Conservation (phyloP, 108 stramenopile genomes). For the Stephanodiscus triporus region DNA sequence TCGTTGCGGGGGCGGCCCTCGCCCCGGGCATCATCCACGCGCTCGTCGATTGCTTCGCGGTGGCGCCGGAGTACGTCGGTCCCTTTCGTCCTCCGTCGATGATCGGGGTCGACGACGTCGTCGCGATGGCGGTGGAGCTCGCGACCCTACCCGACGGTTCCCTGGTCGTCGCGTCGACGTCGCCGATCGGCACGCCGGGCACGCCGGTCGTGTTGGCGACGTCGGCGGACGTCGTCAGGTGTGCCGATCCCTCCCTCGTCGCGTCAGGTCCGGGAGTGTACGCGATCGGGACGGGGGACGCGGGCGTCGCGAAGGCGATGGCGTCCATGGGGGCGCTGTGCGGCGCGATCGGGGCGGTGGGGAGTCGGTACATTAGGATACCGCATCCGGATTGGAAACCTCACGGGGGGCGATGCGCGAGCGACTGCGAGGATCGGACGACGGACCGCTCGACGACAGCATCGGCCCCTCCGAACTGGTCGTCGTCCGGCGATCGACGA, state of each 20-base stretch:
- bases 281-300: conserved; percentile 63
- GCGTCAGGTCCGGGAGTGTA: conserved; percentile 59
- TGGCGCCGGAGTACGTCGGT: conserved; percentile 64
- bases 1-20: conserved; percentile 86
- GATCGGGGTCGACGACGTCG: not conserved
- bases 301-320: conserved; percentile 57
- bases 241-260: too few relatives aligned
- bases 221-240: conserved; percentile 38
- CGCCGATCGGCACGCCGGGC: conserved; percentile 46
- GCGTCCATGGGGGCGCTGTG: conserved; percentile 53
- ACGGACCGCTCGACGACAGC: not conserved
- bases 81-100: conserved; percentile 15
- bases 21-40: conserved; percentile 74
- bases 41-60: conserved; percentile 61
- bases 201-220: conserved; percentile 65
- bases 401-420: too few relatives aligned
- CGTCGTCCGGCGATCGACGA: not conserved
- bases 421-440: not conserved
- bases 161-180: conserved; percentile 49
- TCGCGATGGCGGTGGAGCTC: conserved; percentile 30
- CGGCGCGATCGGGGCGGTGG: conserved; percentile 52
- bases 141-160: conserved; percentile 58
- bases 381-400: conserved; percentile 64
- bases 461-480: not conserved
- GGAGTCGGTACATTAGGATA: conserved; percentile 53